Conservation (phyloP, 768 basidiomycete genomes). For the Termitomyces sp. region DNA sequence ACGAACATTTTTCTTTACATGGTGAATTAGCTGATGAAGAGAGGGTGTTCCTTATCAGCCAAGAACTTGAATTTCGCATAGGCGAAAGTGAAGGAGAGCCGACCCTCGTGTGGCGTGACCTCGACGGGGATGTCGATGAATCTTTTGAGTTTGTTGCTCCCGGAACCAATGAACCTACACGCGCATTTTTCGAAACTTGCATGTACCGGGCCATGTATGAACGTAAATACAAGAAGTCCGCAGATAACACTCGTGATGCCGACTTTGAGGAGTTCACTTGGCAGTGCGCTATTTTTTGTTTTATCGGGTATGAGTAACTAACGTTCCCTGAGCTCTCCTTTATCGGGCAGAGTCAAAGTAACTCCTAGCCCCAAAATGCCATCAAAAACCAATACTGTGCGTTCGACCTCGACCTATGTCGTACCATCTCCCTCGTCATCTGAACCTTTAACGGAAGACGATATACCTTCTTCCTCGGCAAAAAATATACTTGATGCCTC, state of each 20-base stretch:
- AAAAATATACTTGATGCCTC: conserved; percentile 17
- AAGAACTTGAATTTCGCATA: conserved; percentile 82
- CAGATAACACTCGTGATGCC: conserved; percentile 60
- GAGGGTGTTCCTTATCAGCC: conserved; percentile 84
- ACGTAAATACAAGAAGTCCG: conserved; percentile 74
- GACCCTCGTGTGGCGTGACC: conserved; percentile 88
- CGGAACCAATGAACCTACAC: conserved; percentile 73
- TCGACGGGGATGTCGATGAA: conserved; percentile 88
- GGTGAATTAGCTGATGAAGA: conserved; percentile 79
- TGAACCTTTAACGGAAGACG: conserved; percentile 2
- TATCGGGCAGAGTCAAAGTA: conserved; percentile 19
- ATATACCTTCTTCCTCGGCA: background rate
- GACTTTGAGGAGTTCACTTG: conserved; percentile 80
- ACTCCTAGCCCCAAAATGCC: conserved; percentile 28
- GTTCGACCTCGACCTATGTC: conserved; percentile 1
- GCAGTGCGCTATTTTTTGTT: conserved; percentile 53
- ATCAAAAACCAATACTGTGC: conserved; percentile 17
- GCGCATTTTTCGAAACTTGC: conserved; percentile 87
- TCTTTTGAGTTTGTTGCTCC: conserved; percentile 89
- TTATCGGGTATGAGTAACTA: background rate
- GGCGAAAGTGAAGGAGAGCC: conserved; percentile 71
- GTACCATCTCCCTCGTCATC: conserved; percentile 1
- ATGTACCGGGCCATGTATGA: conserved; percentile 98
- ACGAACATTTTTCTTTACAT: background rate
- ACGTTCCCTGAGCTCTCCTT: conserved; percentile 28